A percentile compares a stretch with the other conserved stretches of the same genome.
These are phyloP conservation scores for Acanthamoeba lenticulata DNA, from an alignment of 208 protist genomes.

Conservation along the genomic window DNA sequence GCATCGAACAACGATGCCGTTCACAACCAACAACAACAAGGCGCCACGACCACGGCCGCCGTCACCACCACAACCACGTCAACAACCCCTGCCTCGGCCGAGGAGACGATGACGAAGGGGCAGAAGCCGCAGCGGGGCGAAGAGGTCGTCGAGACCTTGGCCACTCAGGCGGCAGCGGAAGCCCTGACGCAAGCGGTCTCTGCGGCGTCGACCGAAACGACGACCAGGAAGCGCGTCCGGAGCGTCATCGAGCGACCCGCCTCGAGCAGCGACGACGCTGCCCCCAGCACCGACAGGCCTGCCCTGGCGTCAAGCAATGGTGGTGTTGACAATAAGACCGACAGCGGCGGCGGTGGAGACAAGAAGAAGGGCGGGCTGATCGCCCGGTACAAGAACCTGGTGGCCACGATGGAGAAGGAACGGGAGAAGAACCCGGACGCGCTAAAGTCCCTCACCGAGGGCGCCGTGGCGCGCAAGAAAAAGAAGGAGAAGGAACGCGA, in stretches of 20 bases:
- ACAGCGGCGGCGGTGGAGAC: not conserved
- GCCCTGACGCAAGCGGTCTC: too few species aligned
- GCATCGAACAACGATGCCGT: not conserved
- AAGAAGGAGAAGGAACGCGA: conserved; percentile 6
- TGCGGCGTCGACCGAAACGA: too few species aligned
- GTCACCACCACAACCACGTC: not conserved
- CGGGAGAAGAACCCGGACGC: not conserved
- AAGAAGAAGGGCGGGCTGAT: conserved; percentile 42
- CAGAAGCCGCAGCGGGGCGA: too few species aligned
- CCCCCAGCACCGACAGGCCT: not conserved
- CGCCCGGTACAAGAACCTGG: conserved; percentile 6
- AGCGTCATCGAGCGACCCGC: too few species aligned
- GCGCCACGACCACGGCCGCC: too few species aligned
- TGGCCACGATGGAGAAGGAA: not conserved
- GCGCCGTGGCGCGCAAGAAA: not conserved
- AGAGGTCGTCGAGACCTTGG: too few species aligned
- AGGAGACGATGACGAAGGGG: not conserved
- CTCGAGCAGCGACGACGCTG: not conserved
- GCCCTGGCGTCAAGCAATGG: not conserved
- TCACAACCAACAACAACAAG: not conserved
- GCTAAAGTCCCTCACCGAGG: not conserved
- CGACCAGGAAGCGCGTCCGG: too few species aligned
- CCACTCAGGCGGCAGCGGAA: too few species aligned
- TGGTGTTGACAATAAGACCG: not conserved
- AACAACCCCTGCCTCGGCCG: too few species aligned